These are phyloP conservation scores for Glycyrrhiza uralensis DNA, from an alignment of 306 rosid species.

Conservation along the genomic window DNA sequence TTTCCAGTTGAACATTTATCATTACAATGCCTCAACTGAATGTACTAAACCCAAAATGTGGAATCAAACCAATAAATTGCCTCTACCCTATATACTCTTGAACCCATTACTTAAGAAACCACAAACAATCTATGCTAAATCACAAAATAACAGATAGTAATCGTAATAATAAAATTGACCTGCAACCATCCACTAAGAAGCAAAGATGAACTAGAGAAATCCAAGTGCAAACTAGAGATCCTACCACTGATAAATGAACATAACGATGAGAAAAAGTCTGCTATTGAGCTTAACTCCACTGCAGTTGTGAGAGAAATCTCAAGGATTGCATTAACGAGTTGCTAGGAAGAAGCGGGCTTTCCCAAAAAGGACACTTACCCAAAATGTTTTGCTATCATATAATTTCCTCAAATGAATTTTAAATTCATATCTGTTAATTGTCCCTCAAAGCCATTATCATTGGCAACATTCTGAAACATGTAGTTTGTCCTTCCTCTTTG, in stretches of 20 bases:
- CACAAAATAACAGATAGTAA: background rate
- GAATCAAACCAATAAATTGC: background rate
- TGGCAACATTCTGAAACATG: background rate
- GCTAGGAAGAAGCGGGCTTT: no score
- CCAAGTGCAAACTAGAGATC: background rate
- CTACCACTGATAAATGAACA: no score
- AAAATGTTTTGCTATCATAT: background rate
- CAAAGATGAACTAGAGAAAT: background rate
- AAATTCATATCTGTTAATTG: background rate
- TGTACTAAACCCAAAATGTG: background rate
- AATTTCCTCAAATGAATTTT: background rate
- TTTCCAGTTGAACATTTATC: background rate
- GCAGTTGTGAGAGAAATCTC: no score
- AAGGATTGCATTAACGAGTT: no score
- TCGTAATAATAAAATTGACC: background rate
- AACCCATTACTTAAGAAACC: background rate
- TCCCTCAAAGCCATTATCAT: background rate
- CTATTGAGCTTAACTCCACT: no score
- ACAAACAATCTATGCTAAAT: background rate
- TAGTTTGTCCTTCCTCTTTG: background rate
- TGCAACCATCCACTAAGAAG: slow-evolving; percentile 5
- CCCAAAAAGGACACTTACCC: background rate
- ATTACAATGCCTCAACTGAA: background rate
- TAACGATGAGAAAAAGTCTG: no score
- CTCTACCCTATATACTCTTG: background rate